Base-by-base conservation (phyloP, 345 rosid genomes). In the Eucalyptus polybractea region DNA sequence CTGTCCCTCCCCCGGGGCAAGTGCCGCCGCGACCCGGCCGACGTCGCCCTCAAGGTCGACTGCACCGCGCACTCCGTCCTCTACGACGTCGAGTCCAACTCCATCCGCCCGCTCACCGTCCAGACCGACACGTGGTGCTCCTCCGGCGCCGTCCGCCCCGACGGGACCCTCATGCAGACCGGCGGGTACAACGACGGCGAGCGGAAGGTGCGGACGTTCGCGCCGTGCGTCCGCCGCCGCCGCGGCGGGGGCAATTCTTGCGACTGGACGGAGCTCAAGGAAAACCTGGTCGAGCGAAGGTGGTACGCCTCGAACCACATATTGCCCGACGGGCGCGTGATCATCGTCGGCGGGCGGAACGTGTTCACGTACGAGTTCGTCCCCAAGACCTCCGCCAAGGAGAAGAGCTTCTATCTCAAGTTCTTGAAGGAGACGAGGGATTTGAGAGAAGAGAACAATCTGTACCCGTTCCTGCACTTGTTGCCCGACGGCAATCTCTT, bases 221-320 rank as follows among this genome's bases (percentile, higher is more conserved):
- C 90, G 1, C 96, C 98, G 4, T 94, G 98, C 90, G 13, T n/a
- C 10, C 90, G 87, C 88, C 50, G 33, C 29, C 89, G 85, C 14
- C 88, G 89, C 89, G 37, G 25, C n/a, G 89, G 80, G 17, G 89
- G 80, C 53, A 31, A 67, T n/a, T 88, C 90, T 5, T 95, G 97
- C 62, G 97, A 96, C 85, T 97, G 98, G 99, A 89, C 89, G 17
- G 98, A 97, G 92, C 91, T 94, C 83, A 11, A 60, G 40, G 85
- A 91, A 67, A 89, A 58, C 87, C 96, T 88, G 60, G 50, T 69
- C 89, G 92, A 92, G 80, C 91, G 98, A 24, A 92, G 99, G 65
- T 96, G 99, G 99, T 97, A 97, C 81, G 92, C 98, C 29, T 90
- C 97, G 16, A 97, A 97, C 69, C 97, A 96, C 91, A 91, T 95